Conservation (phyloP, 2,329 filamentous ascomycete genomes). For the Pestalotiopsis sp. region DNA sequence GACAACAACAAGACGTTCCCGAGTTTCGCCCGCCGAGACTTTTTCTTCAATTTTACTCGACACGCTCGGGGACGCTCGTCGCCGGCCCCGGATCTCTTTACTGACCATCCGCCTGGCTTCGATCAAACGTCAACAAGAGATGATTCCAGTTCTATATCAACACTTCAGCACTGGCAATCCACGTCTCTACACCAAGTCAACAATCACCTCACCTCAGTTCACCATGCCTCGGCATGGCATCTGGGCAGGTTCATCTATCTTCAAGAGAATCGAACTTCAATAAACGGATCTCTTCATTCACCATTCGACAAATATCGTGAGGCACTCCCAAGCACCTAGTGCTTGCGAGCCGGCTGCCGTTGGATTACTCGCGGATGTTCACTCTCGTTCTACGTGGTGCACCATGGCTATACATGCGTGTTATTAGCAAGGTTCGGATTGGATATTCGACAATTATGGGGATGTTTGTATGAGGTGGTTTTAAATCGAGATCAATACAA, state of each 20-base stretch:
- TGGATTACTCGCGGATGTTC: neutral
- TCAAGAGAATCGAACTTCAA: neutral
- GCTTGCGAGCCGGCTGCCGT: neutral
- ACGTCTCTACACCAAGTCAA: neutral
- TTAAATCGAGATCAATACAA: neutral
- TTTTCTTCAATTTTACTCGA: neutral
- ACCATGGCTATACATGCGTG: neutral
- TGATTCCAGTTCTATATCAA: neutral
- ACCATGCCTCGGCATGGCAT: neutral
- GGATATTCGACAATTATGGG: neutral
- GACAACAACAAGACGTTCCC: neutral
- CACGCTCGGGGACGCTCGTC: neutral
- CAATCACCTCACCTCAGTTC: neutral
- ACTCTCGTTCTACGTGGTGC: neutral
- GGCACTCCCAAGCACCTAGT: neutral
- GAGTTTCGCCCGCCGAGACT: neutral
- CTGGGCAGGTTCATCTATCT: neutral
- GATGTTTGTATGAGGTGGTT: neutral
- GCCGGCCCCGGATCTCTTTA: no score
- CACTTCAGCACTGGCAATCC: neutral
- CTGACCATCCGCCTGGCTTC: no score
- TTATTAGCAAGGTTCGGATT: neutral
- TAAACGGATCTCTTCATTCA: neutral
- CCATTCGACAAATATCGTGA: neutral
- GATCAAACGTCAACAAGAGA: neutral